These are phyloP conservation scores for Citrus sinensis DNA, from an alignment of 345 rosid species.

Conservation along the genomic window DNA sequence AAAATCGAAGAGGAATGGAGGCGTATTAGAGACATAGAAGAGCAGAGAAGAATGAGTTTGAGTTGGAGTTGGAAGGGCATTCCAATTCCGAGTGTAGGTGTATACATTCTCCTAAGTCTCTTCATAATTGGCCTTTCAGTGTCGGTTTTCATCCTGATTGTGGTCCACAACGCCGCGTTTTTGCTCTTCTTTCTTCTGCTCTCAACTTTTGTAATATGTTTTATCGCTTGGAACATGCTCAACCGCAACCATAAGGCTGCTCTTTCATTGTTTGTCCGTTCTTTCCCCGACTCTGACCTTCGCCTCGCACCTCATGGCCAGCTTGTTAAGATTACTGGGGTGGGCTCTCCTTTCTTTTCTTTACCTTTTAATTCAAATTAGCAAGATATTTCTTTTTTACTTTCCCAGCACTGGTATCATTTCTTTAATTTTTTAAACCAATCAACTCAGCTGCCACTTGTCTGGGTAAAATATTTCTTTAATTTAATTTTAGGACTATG, in stretches of 20 bases:
- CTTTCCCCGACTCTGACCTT: slow-evolving; percentile 53
- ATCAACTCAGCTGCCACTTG: too few species aligned
- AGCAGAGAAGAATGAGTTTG: too few species aligned
- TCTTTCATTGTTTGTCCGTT: slow-evolving; percentile 28
- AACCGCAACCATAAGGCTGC: slow-evolving; percentile 31
- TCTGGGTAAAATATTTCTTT: not conserved
- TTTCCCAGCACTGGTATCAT: too few species aligned
- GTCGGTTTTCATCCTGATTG: slow-evolving; percentile 42
- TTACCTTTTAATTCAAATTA: too few species aligned
- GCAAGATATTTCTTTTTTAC: too few species aligned
- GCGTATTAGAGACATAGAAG: too few species aligned
- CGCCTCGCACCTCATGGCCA: slow-evolving; percentile 39
- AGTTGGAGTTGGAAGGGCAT: too few species aligned
- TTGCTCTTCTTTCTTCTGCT: slow-evolving; percentile 36
- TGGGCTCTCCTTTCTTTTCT: not conserved
- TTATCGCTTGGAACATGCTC: slow-evolving; percentile 40
- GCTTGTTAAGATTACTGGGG: slow-evolving; percentile 60
- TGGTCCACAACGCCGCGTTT: slow-evolving; percentile 39
- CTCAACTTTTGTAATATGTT: slow-evolving; percentile 26
- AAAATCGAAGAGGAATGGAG: too few species aligned
- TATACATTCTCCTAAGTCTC: slow-evolving; percentile 27
- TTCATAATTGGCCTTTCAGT: slow-evolving; percentile 36
- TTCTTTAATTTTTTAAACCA: too few species aligned
- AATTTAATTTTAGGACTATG: not conserved
- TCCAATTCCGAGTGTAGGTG: too few species aligned